Evolutionary conservation across 2,329 filamentous ascomycete genomes (phyloP).

Genomic region (Trichophyton benhamiae): DNA sequence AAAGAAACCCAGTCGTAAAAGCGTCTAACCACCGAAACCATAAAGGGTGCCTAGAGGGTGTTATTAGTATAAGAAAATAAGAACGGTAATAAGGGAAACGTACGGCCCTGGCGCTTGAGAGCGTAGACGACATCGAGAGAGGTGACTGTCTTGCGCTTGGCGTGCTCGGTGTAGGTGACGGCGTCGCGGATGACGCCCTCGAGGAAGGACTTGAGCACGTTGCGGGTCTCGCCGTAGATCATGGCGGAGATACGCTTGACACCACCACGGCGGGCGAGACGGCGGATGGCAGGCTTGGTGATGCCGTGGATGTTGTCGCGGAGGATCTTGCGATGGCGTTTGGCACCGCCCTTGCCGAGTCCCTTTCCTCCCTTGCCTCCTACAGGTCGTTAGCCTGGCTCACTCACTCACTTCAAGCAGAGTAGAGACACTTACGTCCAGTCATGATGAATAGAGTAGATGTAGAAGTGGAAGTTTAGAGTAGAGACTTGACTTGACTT

Average conservation of each 20-base stretch:
- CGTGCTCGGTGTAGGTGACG: slow-evolving; percentile 72
- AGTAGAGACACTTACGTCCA: slow-evolving; percentile 41
- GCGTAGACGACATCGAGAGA: slow-evolving; percentile 53
- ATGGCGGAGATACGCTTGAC: slow-evolving; percentile 99
- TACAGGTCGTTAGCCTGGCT: slow-evolving; percentile 27
- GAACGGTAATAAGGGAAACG: neutral
- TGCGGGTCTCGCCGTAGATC: slow-evolving; percentile 76
- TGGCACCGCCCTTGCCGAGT: slow-evolving; percentile 95
- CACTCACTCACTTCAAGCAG: neutral
- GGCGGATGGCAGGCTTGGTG: slow-evolving; percentile 94
- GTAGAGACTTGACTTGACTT: too few species aligned
- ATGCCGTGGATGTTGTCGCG: slow-evolving; percentile 99
- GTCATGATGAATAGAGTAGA: slow-evolving; percentile 37
- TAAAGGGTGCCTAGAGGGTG: slow-evolving; percentile 48
- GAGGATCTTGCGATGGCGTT: slow-evolving; percentile 98
- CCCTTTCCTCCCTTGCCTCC: slow-evolving; percentile 95
- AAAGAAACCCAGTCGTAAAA: neutral
- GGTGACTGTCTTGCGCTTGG: slow-evolving; percentile 51
- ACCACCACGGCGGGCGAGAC: slow-evolving; percentile 98
- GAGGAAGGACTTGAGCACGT: slow-evolving; percentile 74
- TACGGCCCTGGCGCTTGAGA: slow-evolving; percentile 50
- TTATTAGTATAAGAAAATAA: slow-evolving; percentile 24
- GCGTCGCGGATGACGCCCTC: slow-evolving; percentile 69
- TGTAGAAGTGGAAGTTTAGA: neutral
- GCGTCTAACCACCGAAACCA: slow-evolving; percentile 71